Conservation (phyloP, 2,329 filamentous ascomycete species). For the Colletotrichum sidae region DNA sequence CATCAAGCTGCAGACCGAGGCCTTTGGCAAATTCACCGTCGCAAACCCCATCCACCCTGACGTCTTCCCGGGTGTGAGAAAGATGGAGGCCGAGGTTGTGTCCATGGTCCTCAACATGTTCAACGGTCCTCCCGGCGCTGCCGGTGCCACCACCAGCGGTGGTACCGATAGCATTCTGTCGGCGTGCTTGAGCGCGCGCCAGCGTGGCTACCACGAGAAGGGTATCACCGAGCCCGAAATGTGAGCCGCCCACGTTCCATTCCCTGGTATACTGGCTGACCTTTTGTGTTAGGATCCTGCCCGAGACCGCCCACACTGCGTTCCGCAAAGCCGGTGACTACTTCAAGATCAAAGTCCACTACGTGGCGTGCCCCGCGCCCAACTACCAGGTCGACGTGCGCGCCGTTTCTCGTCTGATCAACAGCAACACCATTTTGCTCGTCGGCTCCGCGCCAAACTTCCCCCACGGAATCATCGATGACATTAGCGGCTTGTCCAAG, state of each 20-base stretch:
- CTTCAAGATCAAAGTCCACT: conserved; percentile 95
- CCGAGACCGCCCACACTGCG: conserved; percentile 93
- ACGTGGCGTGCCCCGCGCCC: conserved; percentile 88
- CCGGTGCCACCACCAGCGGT: conserved; percentile 90
- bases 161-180: conserved; percentile 97
- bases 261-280: background rate
- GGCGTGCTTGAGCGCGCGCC: conserved; percentile 89
- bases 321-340: conserved; percentile 96
- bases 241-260: conserved; percentile 59
- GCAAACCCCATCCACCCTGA: conserved; percentile 97
- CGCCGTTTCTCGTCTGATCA: conserved; percentile 85
- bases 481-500: conserved; percentile 86
- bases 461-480: conserved; percentile 97
- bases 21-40: conserved; percentile 94
- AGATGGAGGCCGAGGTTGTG: conserved; percentile 99
- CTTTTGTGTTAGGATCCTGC: conserved; percentile 77
- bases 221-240: conserved; percentile 95
- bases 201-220: conserved; percentile 88
- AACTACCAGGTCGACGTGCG: conserved; percentile 85
- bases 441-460: conserved; percentile 98
- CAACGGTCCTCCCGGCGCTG: conserved; percentile 86
- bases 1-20: conserved; percentile 87
- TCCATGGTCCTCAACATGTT: conserved; percentile 90
- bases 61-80: conserved; percentile 96
- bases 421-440: conserved; percentile 91